These are phyloP conservation scores for Musa balbisiana DNA, from an alignment of 202 grass and related monocot genomes.

Conservation along the genomic window DNA sequence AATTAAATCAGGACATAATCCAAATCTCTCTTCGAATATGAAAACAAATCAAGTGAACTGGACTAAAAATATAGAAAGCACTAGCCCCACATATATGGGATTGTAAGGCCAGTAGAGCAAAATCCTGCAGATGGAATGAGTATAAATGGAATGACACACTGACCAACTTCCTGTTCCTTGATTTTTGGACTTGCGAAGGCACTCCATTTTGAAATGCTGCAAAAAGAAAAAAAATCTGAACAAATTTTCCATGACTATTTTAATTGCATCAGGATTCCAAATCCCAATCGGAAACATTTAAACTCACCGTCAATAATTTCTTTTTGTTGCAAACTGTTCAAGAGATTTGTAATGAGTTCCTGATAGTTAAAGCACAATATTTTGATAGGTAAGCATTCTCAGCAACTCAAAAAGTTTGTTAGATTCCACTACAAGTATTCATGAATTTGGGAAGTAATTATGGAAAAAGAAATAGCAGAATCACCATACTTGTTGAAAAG, in stretches of 20 bases:
- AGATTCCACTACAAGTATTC: slow-evolving; percentile 14
- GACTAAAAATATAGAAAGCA: not conserved
- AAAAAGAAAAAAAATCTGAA: slow-evolving; percentile 24
- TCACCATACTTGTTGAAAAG: slow-evolving; percentile 78
- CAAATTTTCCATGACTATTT: slow-evolving; percentile 7
- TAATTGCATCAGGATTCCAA: slow-evolving; percentile 5
- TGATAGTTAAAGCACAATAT: slow-evolving; percentile 25
- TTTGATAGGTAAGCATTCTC: slow-evolving; percentile 8
- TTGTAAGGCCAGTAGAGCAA: not conserved
- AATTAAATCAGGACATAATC: not conserved
- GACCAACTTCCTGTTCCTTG: slow-evolving; percentile 51
- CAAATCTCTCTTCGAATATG: not conserved
- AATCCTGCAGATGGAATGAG: not conserved
- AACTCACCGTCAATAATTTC: slow-evolving; percentile 63
- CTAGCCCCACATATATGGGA: not conserved
- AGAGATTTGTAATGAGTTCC: slow-evolving; percentile 81
- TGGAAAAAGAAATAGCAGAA: slow-evolving; percentile 3
- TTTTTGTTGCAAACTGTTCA: slow-evolving; percentile 83
- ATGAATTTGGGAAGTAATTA: slow-evolving; percentile 18
- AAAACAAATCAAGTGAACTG: not conserved
- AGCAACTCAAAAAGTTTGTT: slow-evolving; percentile 4
- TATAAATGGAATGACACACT: not conserved
- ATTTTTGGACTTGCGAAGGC: slow-evolving; percentile 35
- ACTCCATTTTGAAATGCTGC: slow-evolving; percentile 49
- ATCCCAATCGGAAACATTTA: slow-evolving; percentile 2